phyloP scores from a whole-genome alignment of 73 alveolate genomes.

The Paraurostyla sp. region DNA sequence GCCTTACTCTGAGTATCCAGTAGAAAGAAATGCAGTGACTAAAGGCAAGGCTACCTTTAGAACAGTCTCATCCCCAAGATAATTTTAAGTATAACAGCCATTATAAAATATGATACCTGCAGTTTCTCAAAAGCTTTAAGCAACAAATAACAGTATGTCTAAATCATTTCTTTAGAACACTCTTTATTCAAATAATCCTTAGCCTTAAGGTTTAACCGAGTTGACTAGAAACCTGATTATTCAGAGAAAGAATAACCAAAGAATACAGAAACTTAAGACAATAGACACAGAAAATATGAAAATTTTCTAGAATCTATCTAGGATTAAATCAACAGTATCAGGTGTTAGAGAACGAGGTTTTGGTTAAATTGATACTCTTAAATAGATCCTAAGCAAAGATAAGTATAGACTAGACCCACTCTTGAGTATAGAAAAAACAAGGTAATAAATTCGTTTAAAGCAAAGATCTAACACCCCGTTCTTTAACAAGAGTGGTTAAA shows the following conservation, averaged over 20 bases:
- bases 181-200: too few species aligned
- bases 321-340: conserved; percentile 4
- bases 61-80: conserved; percentile 9
- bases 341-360: background rate
- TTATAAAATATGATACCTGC: too few species aligned
- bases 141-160: background rate
- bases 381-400: background rate
- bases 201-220: background rate
- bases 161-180: background rate
- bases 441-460: background rate
- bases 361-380: background rate
- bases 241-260: background rate
- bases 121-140: background rate
- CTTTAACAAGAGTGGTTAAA: background rate
- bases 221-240: background rate
- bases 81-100: too few species aligned
- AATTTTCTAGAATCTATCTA: background rate
- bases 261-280: background rate
- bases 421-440: background rate
- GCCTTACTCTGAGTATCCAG: background rate
- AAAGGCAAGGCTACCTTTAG: conserved; percentile 21
- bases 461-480: conserved; percentile 11
- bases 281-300: background rate
- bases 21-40: background rate
- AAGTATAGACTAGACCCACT: background rate